phyloP scores from a whole-genome alignment of 306 rosid species.

The Phaseolus lunatus region DNA sequence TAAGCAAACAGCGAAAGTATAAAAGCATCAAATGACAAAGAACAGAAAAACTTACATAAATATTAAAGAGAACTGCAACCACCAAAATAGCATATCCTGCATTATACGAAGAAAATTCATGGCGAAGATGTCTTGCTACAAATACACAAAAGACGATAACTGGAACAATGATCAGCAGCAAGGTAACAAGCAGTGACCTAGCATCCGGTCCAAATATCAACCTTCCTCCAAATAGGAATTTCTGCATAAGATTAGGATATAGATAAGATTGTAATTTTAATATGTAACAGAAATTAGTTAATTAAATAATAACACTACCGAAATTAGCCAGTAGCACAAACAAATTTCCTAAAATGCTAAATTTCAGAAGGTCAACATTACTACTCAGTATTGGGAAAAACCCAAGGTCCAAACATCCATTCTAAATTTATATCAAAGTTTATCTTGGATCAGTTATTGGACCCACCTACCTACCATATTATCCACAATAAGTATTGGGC shows the following conservation, averaged over 20 bases:
- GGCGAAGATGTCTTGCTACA: conserved; percentile 90
- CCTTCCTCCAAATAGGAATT: conserved; percentile 86
- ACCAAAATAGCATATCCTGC: conserved; percentile 82
- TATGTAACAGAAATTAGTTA: conserved; percentile 10
- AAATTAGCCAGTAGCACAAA: conserved; percentile 11
- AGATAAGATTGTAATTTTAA: conserved; percentile 33
- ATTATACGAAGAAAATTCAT: conserved; percentile 64
- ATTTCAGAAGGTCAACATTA: conserved; percentile 10
- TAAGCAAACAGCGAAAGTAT: not conserved
- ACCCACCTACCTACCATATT: not conserved
- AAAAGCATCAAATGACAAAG: conserved; percentile 24
- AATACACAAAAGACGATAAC: conserved; percentile 73
- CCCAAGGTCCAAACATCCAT: not conserved
- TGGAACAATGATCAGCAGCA: conserved; percentile 82
- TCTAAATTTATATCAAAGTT: not conserved
- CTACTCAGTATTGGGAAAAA: not conserved
- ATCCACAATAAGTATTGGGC: not conserved
- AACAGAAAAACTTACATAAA: conserved; percentile 65
- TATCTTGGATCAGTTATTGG: not conserved
- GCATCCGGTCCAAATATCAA: conserved; percentile 95
- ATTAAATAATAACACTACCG: not conserved
- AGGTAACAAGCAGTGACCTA: conserved; percentile 76
- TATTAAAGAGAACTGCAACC: conserved; percentile 67
- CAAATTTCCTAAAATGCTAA: conserved; percentile 12
- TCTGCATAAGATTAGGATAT: conserved; percentile 64